These are phyloP conservation scores for Paramecium bursaria DNA, from an alignment of 73 alveolate species.

Conservation along the genomic window DNA sequence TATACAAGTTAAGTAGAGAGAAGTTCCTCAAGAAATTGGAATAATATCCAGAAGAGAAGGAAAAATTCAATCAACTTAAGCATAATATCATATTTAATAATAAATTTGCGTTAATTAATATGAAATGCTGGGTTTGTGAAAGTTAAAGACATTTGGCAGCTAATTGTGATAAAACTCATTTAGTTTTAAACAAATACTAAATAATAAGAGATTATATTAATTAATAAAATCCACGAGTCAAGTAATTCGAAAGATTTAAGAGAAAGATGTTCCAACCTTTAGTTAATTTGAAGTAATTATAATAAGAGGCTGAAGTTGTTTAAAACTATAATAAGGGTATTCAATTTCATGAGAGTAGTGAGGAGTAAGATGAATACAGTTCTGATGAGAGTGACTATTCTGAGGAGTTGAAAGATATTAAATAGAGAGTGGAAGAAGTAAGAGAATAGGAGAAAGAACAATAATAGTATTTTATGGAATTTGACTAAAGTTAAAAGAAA, in stretches of 20 bases:
- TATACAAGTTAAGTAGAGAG: slow-evolving; percentile 6
- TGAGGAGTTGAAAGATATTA: slow-evolving; percentile 41
- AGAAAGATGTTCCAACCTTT: slow-evolving; percentile 1
- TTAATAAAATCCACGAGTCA: slow-evolving; percentile 1
- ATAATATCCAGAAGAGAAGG: background rate
- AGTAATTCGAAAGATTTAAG: background rate
- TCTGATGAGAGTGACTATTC: slow-evolving; percentile 41
- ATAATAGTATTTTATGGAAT: background rate
- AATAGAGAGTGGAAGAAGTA: slow-evolving; percentile 28
- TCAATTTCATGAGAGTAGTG: slow-evolving; percentile 21
- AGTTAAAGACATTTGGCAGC: slow-evolving; percentile 16
- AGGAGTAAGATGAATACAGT: slow-evolving; percentile 42
- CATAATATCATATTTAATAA: slow-evolving; percentile 17
- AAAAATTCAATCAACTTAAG: slow-evolving; percentile 23
- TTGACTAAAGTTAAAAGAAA: slow-evolving; percentile 17
- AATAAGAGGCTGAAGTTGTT: background rate
- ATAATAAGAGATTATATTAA: background rate
- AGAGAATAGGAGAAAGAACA: slow-evolving; percentile 15
- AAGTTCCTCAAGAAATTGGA: slow-evolving; percentile 14
- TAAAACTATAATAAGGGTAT: background rate
- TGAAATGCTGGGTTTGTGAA: slow-evolving; percentile 47
- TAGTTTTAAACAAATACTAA: background rate
- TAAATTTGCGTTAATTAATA: background rate
- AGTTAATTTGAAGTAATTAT: background rate
- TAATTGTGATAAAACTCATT: slow-evolving; percentile 23